These are phyloP conservation scores for Chrysoporthe cubensis DNA, from an alignment of 2,329 filamentous ascomycete genomes.

Conservation along the genomic window DNA sequence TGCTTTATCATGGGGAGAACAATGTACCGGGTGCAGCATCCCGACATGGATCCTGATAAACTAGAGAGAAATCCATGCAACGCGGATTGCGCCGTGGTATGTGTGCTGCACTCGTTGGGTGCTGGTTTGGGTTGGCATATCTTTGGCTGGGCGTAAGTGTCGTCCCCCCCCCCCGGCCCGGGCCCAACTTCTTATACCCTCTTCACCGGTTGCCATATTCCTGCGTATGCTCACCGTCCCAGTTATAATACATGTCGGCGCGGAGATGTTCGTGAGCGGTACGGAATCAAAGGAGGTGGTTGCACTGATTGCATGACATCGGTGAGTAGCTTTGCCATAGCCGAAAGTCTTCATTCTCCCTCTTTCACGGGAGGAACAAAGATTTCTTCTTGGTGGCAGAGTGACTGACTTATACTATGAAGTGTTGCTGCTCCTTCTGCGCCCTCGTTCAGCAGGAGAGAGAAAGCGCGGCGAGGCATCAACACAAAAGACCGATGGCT, in stretches of 20 bases:
- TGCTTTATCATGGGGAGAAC: constrained; percentile 23
- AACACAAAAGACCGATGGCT: background rate
- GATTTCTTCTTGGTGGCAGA: background rate
- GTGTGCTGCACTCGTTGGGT: constrained; percentile 15
- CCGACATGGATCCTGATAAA: constrained; percentile 14
- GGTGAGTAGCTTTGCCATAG: background rate
- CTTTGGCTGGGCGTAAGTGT: constrained; percentile 20
- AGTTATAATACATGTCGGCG: constrained; percentile 17
- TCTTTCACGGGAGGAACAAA: background rate
- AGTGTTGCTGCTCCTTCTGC: constrained; percentile 24
- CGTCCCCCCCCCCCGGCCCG: too few species aligned
- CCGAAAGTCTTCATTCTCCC: background rate
- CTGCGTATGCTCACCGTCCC: constrained; percentile 5
- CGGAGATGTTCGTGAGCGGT: constrained; percentile 18
- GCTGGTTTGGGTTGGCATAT: constrained; percentile 14
- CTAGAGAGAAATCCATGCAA: constrained; percentile 22
- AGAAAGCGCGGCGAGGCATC: constrained; percentile 13
- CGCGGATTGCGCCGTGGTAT: constrained; percentile 21
- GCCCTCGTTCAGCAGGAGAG: constrained; percentile 25
- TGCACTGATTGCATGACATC: constrained; percentile 24
- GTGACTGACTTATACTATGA: background rate
- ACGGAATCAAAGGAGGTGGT: constrained; percentile 13
- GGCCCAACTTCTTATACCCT: background rate
- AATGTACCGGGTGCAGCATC: constrained; percentile 19
- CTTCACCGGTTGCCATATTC: background rate